Percentiles rank a stretch among this genome's conserved stretches.
Conservation (phyloP, 345 rosid species). For the Physaria fendleri region DNA sequence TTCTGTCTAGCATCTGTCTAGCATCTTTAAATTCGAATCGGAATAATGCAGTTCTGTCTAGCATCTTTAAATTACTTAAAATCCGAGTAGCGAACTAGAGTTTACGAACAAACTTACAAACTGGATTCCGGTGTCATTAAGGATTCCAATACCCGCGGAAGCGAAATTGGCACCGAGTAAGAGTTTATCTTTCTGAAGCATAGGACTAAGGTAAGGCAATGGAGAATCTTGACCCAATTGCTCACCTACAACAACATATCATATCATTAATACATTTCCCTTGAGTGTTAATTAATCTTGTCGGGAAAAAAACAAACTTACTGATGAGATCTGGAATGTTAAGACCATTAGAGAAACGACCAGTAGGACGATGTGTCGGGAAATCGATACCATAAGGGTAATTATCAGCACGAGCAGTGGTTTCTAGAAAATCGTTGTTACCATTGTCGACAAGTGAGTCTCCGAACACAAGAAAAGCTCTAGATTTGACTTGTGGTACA, state of each 20-base stretch:
- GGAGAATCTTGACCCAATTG: conserved; percentile 55
- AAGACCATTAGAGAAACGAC: conserved; percentile 84
- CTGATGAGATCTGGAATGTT: conserved; percentile 89
- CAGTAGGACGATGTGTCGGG: conserved; percentile 62
- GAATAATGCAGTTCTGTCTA: no score
- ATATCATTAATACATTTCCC: neutral
- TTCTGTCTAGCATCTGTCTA: no score
- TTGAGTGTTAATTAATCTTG: neutral
- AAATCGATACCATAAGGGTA: conserved; percentile 84
- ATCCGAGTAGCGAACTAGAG: no score
- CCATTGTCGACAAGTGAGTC: conserved; percentile 79
- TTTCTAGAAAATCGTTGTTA: conserved; percentile 62
- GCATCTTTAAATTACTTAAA: no score
- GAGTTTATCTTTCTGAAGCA: conserved; percentile 49
- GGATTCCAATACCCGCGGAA: conserved; percentile 91
- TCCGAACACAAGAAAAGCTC: conserved; percentile 59
- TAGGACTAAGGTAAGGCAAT: conserved; percentile 75
- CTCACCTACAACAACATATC: conserved; percentile 40
- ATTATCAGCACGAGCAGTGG: conserved; percentile 72
- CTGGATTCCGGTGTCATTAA: conserved; percentile 86
- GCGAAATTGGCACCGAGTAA: conserved; percentile 90
- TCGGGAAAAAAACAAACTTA: conserved; percentile 18
- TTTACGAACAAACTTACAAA: conserved; percentile 45
- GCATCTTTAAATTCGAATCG: no score
- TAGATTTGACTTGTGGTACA: conserved; percentile 32